Base-by-base conservation (phyloP, 2,329 filamentous ascomycete species). In the Neopestalotiopsis sp. region DNA sequence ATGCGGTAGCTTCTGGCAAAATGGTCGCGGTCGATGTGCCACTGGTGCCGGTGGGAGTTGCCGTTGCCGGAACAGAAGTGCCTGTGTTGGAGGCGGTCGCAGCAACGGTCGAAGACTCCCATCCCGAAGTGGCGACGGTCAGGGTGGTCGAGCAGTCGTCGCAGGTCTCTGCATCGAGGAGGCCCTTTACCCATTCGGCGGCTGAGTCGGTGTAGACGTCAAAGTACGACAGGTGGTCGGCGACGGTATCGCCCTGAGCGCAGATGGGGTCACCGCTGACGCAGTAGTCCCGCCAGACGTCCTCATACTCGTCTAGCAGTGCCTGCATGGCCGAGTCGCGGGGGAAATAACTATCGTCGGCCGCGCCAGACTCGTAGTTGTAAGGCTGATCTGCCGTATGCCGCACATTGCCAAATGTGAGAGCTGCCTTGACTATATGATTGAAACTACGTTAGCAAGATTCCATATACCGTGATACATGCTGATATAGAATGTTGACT, bases 371-470 rank as follows among this genome's bases (percentile, higher is more conserved):
- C 13, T 77, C 71, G 58, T 74, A 73, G 68, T 81, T 81, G 73
- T 77, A 82, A 14, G 76, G 68, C 70, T 81, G 78, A 68, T 70
- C 72, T 5, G 77, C 77, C 0, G 79, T 80, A 66, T 81, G 80
- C 1, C 79, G 77, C 0, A 74, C 72, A 57, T 81, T 76, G 38
- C 80, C 80, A 59, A 80, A 80, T 42, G 78, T 70, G 56, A 79
- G 71, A n/a, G 74, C 79, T 3, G 79, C 80, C 42, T 72, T 74
- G 67, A 81, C 79, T 79, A 12, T 14, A 58, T 7, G 28, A 17
- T 49, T 20, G 49, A 34, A 28, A 10, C 14, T 5, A n/a, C 4
- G 42, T 56, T 14, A 49, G 42, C 12, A 63, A 45, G 3, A 28
- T 17, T 61, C 4, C 5, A 24, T 10, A 1, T 32, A 13, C 10